These are phyloP conservation scores for Ruellia speciosa DNA, from an alignment of 305 asterid species.

Conservation along the genomic window DNA sequence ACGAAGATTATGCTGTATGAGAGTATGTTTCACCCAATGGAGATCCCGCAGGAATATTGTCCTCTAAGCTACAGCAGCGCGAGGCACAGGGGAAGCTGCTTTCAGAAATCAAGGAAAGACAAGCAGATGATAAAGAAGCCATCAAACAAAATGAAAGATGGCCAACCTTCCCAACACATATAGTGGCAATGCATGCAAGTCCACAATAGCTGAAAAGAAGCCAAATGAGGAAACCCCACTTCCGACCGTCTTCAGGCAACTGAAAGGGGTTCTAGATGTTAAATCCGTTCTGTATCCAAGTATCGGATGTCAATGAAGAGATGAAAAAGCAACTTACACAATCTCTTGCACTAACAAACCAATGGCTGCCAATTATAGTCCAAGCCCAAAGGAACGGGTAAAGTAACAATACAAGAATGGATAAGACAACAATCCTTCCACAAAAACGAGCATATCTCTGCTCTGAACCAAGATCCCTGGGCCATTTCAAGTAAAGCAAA, in stretches of 20 bases:
- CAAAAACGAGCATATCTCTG: conserved; percentile 61
- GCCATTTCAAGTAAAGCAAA: conserved; percentile 6
- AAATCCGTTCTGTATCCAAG: conserved; percentile 12
- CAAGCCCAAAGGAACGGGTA: conserved; percentile 75
- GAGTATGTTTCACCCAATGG: background rate
- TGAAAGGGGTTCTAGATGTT: conserved; percentile 29
- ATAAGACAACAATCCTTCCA: conserved; percentile 62
- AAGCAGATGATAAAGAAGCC: background rate
- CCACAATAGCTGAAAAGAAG: conserved; percentile 94
- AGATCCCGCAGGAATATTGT: no score
- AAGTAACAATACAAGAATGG: conserved; percentile 45
- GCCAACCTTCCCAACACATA: conserved; percentile 69
- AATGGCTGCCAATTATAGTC: conserved; percentile 58
- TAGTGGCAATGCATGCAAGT: conserved; percentile 72
- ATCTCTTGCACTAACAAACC: conserved; percentile 55
- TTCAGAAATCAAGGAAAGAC: background rate
- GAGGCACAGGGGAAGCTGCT: background rate
- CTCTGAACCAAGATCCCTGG: conserved; percentile 70
- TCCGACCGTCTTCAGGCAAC: conserved; percentile 96
- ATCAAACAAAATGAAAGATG: background rate
- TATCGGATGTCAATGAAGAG: conserved; percentile 1
- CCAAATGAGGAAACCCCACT: conserved; percentile 98
- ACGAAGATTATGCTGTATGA: background rate
- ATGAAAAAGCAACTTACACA: conserved; percentile 42
- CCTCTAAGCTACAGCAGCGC: no score